Conservation (phyloP, 495 filamentous ascomycete genomes). For the Aspergillus carlsbadensis region DNA sequence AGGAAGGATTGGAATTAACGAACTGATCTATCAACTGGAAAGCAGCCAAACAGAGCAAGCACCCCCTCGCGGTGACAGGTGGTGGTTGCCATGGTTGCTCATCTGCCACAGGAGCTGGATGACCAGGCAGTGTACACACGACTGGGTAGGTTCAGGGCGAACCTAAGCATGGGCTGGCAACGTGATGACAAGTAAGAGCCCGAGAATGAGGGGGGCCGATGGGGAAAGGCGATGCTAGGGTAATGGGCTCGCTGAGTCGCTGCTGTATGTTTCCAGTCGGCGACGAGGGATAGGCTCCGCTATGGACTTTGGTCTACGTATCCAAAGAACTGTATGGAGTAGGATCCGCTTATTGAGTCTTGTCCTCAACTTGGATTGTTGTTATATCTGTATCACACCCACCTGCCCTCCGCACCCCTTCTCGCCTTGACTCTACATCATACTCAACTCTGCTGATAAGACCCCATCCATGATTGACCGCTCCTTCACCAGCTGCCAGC, state of each 20-base stretch:
- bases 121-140: conserved; percentile 10
- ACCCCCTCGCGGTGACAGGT: neutral
- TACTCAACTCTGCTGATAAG: too few species aligned
- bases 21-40: conserved; percentile 1
- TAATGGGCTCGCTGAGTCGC: conserved; percentile 1
- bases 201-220: conserved; percentile 5
- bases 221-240: neutral
- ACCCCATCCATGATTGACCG: conserved; percentile 16
- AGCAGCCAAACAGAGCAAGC: neutral
- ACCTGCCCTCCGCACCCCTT: neutral
- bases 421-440: neutral
- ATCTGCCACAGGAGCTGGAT: conserved; percentile 11
- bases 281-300: conserved; percentile 1
- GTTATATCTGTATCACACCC: conserved; percentile 3
- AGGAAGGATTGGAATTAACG: neutral
- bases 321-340: neutral
- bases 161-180: neutral
- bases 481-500: conserved; percentile 8
- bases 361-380: too few species aligned
- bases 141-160: conserved; percentile 9
- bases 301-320: neutral
- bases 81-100: conserved; percentile 5
- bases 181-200: conserved; percentile 7
- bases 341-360: neutral
- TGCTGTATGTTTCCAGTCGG: conserved; percentile 1